Evolutionary conservation across 768 basidiomycete genomes (phyloP).

Genomic region (Russula emetica): DNA sequence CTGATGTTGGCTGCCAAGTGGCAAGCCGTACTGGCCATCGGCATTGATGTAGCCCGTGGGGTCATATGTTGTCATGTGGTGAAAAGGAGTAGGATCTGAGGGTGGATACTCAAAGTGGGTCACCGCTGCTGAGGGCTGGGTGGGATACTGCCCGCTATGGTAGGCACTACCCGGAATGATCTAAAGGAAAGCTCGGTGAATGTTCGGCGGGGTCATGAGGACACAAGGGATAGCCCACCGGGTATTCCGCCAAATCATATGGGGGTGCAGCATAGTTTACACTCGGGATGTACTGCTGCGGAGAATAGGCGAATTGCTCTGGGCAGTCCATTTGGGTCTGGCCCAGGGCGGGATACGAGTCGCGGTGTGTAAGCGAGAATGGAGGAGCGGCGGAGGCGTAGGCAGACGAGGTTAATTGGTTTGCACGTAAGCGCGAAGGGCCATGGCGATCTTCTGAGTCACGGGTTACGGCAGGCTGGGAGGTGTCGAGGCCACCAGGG

Average conservation of each 20-base stretch:
- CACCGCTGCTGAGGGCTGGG: neutral
- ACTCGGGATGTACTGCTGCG: neutral
- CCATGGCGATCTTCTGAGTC: constrained; percentile 17
- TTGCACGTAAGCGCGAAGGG: constrained; percentile 6
- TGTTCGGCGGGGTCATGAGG: neutral
- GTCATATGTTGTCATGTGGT: constrained; percentile 6
- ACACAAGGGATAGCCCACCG: constrained; percentile 5
- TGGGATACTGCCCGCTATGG: constrained; percentile 4
- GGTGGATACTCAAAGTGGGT: constrained; percentile 13
- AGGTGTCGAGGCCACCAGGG: constrained; percentile 2
- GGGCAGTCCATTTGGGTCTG: neutral
- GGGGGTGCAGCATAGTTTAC: constrained; percentile 21
- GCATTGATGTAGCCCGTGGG: neutral
- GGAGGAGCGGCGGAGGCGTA: constrained; percentile 1
- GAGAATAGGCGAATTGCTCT: constrained; percentile 8
- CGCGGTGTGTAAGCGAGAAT: constrained; percentile 1
- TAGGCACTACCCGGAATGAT: neutral
- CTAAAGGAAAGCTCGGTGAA: constrained; percentile 12
- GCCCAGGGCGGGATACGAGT: constrained; percentile 5
- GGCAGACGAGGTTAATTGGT: neutral
- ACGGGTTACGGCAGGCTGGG: constrained; percentile 22
- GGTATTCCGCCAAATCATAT: constrained; percentile 24
- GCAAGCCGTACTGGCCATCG: neutral
- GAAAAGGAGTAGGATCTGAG: constrained; percentile 9
- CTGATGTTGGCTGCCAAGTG: constrained; percentile 10